These are phyloP conservation scores for Triangularia setosa DNA, from an alignment of 2,329 filamentous ascomycete genomes.

Conservation along the genomic window DNA sequence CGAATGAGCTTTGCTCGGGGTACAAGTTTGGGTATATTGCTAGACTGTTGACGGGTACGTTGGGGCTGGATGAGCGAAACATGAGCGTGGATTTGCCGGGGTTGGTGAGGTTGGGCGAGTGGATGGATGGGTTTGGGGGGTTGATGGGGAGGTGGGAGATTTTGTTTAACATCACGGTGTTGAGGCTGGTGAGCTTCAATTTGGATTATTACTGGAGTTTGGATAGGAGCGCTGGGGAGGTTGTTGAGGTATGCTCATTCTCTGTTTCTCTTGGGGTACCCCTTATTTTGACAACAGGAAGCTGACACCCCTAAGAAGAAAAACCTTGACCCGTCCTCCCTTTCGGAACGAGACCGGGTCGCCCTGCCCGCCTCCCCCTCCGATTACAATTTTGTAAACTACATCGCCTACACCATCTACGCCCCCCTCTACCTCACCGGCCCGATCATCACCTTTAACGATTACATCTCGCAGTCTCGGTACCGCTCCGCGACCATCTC, in stretches of 20 bases:
- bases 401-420: slow-evolving; percentile 84
- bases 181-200: slow-evolving; percentile 94
- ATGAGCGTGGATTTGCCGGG: slow-evolving; percentile 34
- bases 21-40: slow-evolving; percentile 68
- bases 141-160: slow-evolving; percentile 91
- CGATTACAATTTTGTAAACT: slow-evolving; percentile 81
- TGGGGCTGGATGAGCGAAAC: slow-evolving; percentile 26
- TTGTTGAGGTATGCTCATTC: slow-evolving; percentile 70
- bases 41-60: slow-evolving; percentile 41
- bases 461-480: slow-evolving; percentile 85
- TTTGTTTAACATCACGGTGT: slow-evolving; percentile 92
- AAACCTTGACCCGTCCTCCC: slow-evolving; percentile 79
- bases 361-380: slow-evolving; percentile 64
- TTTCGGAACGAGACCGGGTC: slow-evolving; percentile 87
- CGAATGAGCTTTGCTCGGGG: slow-evolving; percentile 79
- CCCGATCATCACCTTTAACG: slow-evolving; percentile 95
- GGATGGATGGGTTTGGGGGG: slow-evolving; percentile 75
- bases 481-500: slow-evolving; percentile 71
- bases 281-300: not conserved
- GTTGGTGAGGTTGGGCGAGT: slow-evolving; percentile 60
- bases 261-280: too few relatives aligned
- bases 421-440: slow-evolving; percentile 89
- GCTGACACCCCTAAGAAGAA: slow-evolving; percentile 89
- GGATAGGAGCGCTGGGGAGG: slow-evolving; percentile 58
- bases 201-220: slow-evolving; percentile 94